Base-by-base conservation (phyloP, 2,329 filamentous ascomycete genomes). In the Trichoderma cornu-damae region DNA sequence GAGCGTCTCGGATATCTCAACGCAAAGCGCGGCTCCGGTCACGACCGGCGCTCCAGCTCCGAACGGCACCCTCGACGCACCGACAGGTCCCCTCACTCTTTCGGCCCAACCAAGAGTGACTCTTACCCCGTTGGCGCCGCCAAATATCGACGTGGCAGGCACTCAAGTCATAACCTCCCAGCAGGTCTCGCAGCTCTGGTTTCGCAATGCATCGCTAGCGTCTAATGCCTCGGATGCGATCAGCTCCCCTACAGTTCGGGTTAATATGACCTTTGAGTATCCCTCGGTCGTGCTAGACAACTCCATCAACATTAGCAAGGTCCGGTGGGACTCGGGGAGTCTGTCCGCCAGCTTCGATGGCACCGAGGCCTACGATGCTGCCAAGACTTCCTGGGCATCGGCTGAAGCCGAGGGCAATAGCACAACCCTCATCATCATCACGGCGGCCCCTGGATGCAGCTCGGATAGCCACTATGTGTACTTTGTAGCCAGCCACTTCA, bases 241-340 rank as follows among this genome's bases (percentile, higher is more conserved):
- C 37, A 52, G 43, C 26, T 30, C 49, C 14, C 49, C 49, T 6
- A 52, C 49, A 3, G 49, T 52, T 11, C 37, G 49, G 1, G 37
- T 52, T 2, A 52, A 52, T 9, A 20, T 43, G n/a, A 52, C 49
- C 26, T 52, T 52, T n/a, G 26, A 52, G n/a, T 52, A 52, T 32
- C 49, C 49, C 4, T 52, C 49, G 2, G 34, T 52, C 24, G 40
- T 52, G 6, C 49, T 52, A 14, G 49, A 52, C 12, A 52, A 52
- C 26, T 52, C 49, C 6, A 22, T 42, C 49, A 52, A 52, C 8
- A 42, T 52, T 18, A 18, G 42, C 14, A 34, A 52, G 3, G 43
- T 52, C 26, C 49, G 43, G 18, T 52, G 49, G 6, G 24, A 11
- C 18, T 52, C 37, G 1, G 49, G 26, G 4, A 16, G 37, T 11